Evolutionary conservation across 2,329 filamentous ascomycete genomes (phyloP).

Genomic region (Incumbomyces lentus): DNA sequence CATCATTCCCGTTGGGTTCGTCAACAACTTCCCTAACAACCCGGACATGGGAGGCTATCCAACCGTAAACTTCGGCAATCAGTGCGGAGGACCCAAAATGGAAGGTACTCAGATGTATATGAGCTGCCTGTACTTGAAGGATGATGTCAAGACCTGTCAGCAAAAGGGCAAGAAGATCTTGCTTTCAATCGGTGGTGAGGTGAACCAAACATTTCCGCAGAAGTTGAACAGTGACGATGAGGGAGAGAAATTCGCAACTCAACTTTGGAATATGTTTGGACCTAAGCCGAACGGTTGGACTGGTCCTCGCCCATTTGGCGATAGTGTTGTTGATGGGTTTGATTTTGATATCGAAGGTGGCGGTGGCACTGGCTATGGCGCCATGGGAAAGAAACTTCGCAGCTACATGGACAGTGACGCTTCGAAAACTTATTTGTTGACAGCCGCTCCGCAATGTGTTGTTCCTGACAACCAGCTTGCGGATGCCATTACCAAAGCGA

Average conservation of each 20-base stretch:
- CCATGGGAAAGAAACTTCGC: slow-evolving; percentile 51
- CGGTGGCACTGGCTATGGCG: slow-evolving; percentile 46
- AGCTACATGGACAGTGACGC: slow-evolving; percentile 28
- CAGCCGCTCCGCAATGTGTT: slow-evolving; percentile 57
- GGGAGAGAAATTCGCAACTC: slow-evolving; percentile 48
- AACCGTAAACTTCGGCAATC: slow-evolving; percentile 47
- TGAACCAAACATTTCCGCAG: slow-evolving; percentile 44
- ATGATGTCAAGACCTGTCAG: slow-evolving; percentile 51
- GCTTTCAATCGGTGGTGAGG: slow-evolving; percentile 61
- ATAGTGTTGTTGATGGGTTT: slow-evolving; percentile 57
- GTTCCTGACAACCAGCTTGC: slow-evolving; percentile 49
- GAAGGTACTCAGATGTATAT: slow-evolving; percentile 31
- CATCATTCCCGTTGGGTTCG: slow-evolving; percentile 47
- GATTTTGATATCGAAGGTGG: slow-evolving; percentile 61
- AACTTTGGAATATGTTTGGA: slow-evolving; percentile 63
- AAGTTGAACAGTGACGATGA: slow-evolving; percentile 42
- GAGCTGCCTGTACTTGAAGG: slow-evolving; percentile 34
- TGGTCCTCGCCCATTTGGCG: slow-evolving; percentile 55
- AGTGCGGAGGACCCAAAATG: slow-evolving; percentile 33
- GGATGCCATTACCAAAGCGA: slow-evolving; percentile 33
- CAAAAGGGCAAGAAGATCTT: slow-evolving; percentile 57
- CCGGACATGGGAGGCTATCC: slow-evolving; percentile 35
- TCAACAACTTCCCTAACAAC: slow-evolving; percentile 44
- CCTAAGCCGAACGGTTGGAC: slow-evolving; percentile 37
- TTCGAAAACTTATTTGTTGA: slow-evolving; percentile 48